These are phyloP conservation scores for Puccinia horiana DNA, from an alignment of 1,284 basidiomycete species.

Conservation along the genomic window DNA sequence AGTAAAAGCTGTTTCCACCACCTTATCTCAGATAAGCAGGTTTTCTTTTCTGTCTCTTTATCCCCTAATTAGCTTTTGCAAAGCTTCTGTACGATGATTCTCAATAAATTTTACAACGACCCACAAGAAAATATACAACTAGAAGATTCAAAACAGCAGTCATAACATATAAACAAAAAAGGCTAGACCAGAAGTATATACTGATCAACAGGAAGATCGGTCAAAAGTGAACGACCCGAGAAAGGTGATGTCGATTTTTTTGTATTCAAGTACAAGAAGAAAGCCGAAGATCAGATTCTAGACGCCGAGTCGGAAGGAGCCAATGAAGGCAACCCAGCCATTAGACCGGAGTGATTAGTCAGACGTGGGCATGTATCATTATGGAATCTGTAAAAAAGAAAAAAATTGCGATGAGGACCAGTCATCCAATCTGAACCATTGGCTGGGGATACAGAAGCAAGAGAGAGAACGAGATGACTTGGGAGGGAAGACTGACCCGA, in stretches of 20 bases:
- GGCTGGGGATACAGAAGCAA: background rate
- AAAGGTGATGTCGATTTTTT: background rate
- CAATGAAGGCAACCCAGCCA: background rate
- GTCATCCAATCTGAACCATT: background rate
- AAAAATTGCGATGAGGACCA: too few relatives aligned
- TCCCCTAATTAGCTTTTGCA: too few relatives aligned
- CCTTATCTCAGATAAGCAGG: too few relatives aligned
- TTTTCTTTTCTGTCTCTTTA: too few relatives aligned
- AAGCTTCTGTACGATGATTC: too few relatives aligned
- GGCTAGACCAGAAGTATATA: background rate
- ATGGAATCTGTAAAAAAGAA: background rate
- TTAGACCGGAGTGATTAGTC: background rate
- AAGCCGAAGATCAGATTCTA: background rate
- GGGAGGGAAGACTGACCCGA: background rate
- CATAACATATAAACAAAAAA: background rate
- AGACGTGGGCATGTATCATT: background rate
- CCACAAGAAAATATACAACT: background rate
- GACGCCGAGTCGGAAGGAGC: constrained; percentile 14
- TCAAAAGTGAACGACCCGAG: background rate
- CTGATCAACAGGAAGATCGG: background rate
- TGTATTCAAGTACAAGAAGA: background rate
- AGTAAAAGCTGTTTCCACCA: too few relatives aligned
- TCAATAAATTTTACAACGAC: too few relatives aligned
- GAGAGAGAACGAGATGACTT: background rate
- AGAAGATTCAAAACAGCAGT: background rate